These are phyloP conservation scores for Vitis hybrid DNA, from an alignment of 177 flowering plant species.

Conservation along the genomic window DNA sequence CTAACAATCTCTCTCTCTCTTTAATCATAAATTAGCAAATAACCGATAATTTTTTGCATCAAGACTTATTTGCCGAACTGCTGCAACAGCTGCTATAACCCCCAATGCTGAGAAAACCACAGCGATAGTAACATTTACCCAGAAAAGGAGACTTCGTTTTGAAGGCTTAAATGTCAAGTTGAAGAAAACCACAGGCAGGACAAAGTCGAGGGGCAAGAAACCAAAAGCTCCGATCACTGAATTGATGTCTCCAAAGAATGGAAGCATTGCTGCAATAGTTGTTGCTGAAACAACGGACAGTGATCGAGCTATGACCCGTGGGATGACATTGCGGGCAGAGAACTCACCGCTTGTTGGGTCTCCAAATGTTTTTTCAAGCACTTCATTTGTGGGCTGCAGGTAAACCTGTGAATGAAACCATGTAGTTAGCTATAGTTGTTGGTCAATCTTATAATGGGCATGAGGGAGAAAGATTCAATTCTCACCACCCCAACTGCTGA, in stretches of 20 bases:
- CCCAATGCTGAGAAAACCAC: constrained; percentile 48
- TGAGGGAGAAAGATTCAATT: neutral
- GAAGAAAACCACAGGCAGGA: constrained; percentile 72
- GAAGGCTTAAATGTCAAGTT: constrained; percentile 75
- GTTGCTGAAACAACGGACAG: constrained; percentile 52
- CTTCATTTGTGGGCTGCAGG: constrained; percentile 81
- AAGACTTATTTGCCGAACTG: constrained; percentile 65
- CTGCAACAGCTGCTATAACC: constrained; percentile 60
- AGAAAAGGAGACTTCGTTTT: constrained; percentile 39
- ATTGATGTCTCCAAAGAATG: constrained; percentile 86
- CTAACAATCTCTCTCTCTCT: no score
- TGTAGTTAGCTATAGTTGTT: no score
- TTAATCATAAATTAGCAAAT: constrained; percentile 52
- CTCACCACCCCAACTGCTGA: constrained; percentile 67
- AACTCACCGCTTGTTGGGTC: constrained; percentile 51
- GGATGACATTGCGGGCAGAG: constrained; percentile 61
- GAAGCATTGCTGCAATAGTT: constrained; percentile 76
- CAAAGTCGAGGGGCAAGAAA: constrained; percentile 81
- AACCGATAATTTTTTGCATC: constrained; percentile 59
- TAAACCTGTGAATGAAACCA: constrained; percentile 47
- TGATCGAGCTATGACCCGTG: constrained; percentile 57
- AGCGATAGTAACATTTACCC: constrained; percentile 56
- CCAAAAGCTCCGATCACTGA: constrained; percentile 77
- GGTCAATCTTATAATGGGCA: no score
- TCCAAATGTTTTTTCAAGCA: constrained; percentile 51